phyloP scores from a whole-genome alignment of 805 yeast genomes.

The Saccharomycopsis sp. region DNA sequence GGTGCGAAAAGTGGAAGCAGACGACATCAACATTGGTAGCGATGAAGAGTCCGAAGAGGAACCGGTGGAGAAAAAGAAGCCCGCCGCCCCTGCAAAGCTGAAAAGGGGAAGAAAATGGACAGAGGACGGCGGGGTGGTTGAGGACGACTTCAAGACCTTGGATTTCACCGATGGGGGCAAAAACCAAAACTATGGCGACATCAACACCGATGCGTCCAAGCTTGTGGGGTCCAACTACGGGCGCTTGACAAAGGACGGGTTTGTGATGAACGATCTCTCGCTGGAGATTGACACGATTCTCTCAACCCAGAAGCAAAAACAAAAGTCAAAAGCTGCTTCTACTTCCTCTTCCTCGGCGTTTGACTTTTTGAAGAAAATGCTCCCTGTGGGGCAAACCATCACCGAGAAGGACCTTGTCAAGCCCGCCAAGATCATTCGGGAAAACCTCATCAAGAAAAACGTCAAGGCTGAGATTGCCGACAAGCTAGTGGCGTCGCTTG shows the following conservation, averaged over 20 bases:
- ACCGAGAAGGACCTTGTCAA: constrained; percentile 55
- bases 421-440: constrained; percentile 55
- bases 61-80: constrained; percentile 9
- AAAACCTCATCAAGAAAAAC: constrained; percentile 75
- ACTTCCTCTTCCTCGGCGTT: constrained; percentile 35
- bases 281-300: constrained; percentile 18
- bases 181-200: not conserved
- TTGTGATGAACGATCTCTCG: constrained; percentile 16
- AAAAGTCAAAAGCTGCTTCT: constrained; percentile 3
- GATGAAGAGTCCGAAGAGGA: constrained; percentile 21
- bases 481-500: constrained; percentile 60
- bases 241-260: constrained; percentile 16
- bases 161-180: constrained; percentile 17
- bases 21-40: constrained; percentile 16
- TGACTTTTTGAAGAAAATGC: constrained; percentile 47
- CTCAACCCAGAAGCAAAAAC: not conserved
- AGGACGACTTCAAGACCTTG: constrained; percentile 10
- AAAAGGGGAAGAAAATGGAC: constrained; percentile 17
- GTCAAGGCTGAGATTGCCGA: constrained; percentile 87
- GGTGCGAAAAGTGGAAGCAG: constrained; percentile 22
- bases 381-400: constrained; percentile 54
- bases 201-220: constrained; percentile 24
- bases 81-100: not conserved
- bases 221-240: constrained; percentile 21
- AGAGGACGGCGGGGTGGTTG: constrained; percentile 14